These are phyloP conservation scores for Komagataella phaffii DNA, from an alignment of 805 yeast species.

Conservation along the genomic window DNA sequence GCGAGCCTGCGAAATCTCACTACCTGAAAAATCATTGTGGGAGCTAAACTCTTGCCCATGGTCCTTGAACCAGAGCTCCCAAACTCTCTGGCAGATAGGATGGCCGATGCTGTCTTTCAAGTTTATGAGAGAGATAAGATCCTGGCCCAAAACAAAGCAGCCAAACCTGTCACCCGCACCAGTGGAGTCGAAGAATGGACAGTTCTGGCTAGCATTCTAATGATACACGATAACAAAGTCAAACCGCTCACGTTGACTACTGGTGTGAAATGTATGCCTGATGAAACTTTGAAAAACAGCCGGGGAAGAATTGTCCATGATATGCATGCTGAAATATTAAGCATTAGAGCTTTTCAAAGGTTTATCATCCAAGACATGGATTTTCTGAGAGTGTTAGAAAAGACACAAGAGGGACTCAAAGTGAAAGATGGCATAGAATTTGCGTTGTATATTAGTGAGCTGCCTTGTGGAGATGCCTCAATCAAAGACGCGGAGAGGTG, in stretches of 20 bases:
- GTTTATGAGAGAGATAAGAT: constrained; percentile 7
- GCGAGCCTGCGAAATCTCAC: background rate
- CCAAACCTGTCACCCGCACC: constrained; percentile 12
- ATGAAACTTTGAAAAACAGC: constrained; percentile 25
- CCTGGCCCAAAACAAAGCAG: constrained; percentile 1
- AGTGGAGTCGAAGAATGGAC: constrained; percentile 76
- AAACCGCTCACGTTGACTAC: constrained; percentile 46
- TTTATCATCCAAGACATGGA: constrained; percentile 33
- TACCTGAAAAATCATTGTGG: background rate
- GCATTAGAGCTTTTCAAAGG: constrained; percentile 57
- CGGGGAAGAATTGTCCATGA: constrained; percentile 69
- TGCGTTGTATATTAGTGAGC: constrained; percentile 54
- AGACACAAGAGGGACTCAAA: constrained; percentile 9
- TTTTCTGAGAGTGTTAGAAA: constrained; percentile 7
- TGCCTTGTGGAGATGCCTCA: constrained; percentile 89
- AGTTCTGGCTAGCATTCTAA: constrained; percentile 63
- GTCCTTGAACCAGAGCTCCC: background rate
- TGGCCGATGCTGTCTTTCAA: constrained; percentile 6
- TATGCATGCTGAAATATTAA: constrained; percentile 79
- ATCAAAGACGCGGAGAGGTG: constrained; percentile 6
- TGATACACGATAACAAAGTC: constrained; percentile 11
- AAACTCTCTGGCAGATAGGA: constrained; percentile 6
- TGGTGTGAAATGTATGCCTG: constrained; percentile 74
- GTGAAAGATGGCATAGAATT: constrained; percentile 27
- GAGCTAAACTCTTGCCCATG: background rate